Percentiles rank a stretch among this genome's conserved stretches.
These are phyloP conservation scores for Camellia lanceoleosa DNA, from an alignment of 148 eudicot genomes.

Conservation along the genomic window DNA sequence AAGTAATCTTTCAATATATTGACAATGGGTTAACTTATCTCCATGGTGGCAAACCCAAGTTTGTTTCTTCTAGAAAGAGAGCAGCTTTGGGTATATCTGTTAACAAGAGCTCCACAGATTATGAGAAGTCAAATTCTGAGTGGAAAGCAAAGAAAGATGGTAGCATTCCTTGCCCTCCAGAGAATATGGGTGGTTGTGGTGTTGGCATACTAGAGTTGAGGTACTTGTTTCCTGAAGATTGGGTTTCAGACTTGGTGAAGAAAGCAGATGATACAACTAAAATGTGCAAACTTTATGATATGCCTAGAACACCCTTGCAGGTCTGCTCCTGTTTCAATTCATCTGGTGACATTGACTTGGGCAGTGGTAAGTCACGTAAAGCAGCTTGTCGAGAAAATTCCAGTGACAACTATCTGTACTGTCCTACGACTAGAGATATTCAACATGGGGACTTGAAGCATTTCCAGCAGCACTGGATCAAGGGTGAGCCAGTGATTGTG, in stretches of 20 bases:
- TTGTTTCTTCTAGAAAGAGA: too few species aligned
- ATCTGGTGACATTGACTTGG: slow-evolving; percentile 12
- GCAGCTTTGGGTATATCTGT: too few species aligned
- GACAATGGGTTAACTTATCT: too few species aligned
- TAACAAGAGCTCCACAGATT: too few species aligned
- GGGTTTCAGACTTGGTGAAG: slow-evolving; percentile 28
- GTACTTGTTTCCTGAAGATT: slow-evolving; percentile 30
- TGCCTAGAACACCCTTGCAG: slow-evolving; percentile 15
- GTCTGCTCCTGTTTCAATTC: slow-evolving; percentile 32
- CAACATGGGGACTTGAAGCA: slow-evolving; percentile 33
- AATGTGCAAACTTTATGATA: slow-evolving; percentile 13
- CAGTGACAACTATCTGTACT: slow-evolving; percentile 43
- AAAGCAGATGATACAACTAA: slow-evolving; percentile 29
- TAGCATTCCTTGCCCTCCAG: slow-evolving; percentile 36
- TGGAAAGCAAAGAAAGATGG: slow-evolving; percentile 41
- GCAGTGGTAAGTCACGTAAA: slow-evolving; percentile 26
- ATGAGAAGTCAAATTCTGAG: slow-evolving; percentile 14
- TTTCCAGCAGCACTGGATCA: slow-evolving; percentile 57
- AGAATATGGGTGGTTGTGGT: slow-evolving; percentile 25
- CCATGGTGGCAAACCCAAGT: too few species aligned
- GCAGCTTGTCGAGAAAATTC: slow-evolving; percentile 43
- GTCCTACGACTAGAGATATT: slow-evolving; percentile 39
- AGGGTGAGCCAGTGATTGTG: slow-evolving; percentile 12
- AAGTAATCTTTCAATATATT: too few species aligned
- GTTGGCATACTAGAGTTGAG: slow-evolving; percentile 32